A percentile compares a stretch with the other conserved stretches of the same genome.
Evolutionary conservation across 2,329 filamentous ascomycete genomes (phyloP).

Genomic region (Neurospora sp.): DNA sequence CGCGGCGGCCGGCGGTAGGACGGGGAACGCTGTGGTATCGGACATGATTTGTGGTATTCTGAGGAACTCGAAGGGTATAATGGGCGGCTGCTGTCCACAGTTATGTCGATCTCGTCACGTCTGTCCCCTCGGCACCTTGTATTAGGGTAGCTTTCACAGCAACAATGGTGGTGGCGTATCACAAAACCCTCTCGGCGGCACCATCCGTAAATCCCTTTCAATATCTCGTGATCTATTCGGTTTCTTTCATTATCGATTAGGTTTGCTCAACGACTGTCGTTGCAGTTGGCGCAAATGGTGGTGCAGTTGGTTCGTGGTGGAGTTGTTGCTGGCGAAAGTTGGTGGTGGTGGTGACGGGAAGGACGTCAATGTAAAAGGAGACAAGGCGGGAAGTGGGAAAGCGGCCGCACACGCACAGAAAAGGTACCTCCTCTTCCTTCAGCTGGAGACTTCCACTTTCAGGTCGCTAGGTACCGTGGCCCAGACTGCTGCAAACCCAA

Average conservation of each 20-base stretch:
- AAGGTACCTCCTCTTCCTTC: not conserved
- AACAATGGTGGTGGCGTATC: not conserved
- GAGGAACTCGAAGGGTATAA: not conserved
- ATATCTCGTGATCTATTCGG: not conserved
- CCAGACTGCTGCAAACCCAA: not conserved
- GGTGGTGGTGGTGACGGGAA: not conserved
- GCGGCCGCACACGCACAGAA: not conserved
- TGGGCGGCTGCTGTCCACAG: not conserved
- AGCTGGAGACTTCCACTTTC: not conserved
- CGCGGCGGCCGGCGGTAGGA: slow-evolving; percentile 3
- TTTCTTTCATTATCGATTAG: not conserved
- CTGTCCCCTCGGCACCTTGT: not conserved
- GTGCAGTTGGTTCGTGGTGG: not conserved
- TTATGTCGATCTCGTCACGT: not conserved
- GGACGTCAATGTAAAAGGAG: not conserved
- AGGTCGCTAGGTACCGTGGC: not conserved
- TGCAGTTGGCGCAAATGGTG: not conserved
- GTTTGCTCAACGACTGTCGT: not conserved
- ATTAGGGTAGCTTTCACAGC: not conserved
- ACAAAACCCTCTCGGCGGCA: not conserved
- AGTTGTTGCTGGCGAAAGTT: not conserved
- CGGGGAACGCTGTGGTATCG: slow-evolving; percentile 4
- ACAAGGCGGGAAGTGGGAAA: not conserved
- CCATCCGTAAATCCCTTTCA: not conserved
- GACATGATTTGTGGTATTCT: not conserved